These are phyloP conservation scores for Coniochaeta sp. DNA, from an alignment of 2,329 filamentous ascomycete genomes.

Conservation along the genomic window DNA sequence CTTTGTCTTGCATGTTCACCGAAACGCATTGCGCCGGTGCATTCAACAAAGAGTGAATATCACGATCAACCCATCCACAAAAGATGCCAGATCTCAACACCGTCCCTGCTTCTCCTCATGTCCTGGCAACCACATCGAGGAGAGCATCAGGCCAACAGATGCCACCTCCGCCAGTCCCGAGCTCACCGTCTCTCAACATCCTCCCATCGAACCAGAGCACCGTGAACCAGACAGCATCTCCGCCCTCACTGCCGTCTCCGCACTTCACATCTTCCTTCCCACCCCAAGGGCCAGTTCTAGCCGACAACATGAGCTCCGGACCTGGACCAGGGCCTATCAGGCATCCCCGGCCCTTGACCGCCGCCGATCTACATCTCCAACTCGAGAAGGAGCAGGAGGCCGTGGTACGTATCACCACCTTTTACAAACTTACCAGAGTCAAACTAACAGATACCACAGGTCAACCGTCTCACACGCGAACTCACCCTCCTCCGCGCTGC, in stretches of 20 bases:
- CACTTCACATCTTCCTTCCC: conserved; percentile 20
- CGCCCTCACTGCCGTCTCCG: conserved; percentile 24
- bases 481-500: conserved; percentile 72
- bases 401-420: conserved; percentile 51
- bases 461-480: conserved; percentile 89
- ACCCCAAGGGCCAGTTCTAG: conserved; percentile 13
- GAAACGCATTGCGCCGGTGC: no score
- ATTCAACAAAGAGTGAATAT: neutral
- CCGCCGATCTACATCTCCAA: conserved; percentile 81
- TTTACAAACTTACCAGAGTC: no score
- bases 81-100: conserved; percentile 51
- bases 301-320: conserved; percentile 38
- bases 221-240: conserved; percentile 33
- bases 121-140: conserved; percentile 34
- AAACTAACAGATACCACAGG: conserved; percentile 39
- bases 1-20: no score
- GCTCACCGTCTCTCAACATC: conserved; percentile 44
- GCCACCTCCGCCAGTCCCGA: conserved; percentile 29
- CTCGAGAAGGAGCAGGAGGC: conserved; percentile 95
- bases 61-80: no score
- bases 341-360: conserved; percentile 80
- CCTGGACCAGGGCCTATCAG: conserved; percentile 66
- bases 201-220: conserved; percentile 49
- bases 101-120: conserved; percentile 42
- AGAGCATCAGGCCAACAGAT: conserved; percentile 35